These are phyloP conservation scores for Megacollybia marginata DNA, from an alignment of 768 basidiomycete species.

Conservation along the genomic window DNA sequence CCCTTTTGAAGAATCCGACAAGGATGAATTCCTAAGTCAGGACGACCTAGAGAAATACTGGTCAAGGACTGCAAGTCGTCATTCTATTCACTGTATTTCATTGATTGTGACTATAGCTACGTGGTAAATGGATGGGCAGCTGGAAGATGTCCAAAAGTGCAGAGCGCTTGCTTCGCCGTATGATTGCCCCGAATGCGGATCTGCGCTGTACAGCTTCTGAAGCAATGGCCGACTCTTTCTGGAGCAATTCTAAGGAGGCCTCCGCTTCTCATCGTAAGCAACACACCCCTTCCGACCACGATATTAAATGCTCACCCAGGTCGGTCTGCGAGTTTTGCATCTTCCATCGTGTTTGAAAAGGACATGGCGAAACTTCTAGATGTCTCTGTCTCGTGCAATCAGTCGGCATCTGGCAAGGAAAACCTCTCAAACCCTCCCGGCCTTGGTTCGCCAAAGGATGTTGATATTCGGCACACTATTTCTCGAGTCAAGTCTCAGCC, in stretches of 20 bases:
- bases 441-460: conserved; percentile 12
- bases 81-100: background rate
- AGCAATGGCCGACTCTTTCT: conserved; percentile 62
- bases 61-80: conserved; percentile 58
- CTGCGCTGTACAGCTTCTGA: conserved; percentile 64
- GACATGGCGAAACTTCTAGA: conserved; percentile 34
- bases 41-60: conserved; percentile 85
- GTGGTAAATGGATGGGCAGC: conserved; percentile 81
- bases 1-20: conserved; percentile 80
- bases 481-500: conserved; percentile 39
- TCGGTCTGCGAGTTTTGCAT: conserved; percentile 40
- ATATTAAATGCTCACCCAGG: conserved; percentile 17
- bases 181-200: conserved; percentile 81
- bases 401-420: conserved; percentile 13
- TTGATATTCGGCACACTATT: conserved; percentile 13
- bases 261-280: background rate
- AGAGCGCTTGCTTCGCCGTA: conserved; percentile 65
- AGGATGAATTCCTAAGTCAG: conserved; percentile 69
- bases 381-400: conserved; percentile 22
- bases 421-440: conserved; percentile 28
- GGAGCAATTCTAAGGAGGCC: conserved; percentile 25
- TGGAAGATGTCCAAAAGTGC: conserved; percentile 62
- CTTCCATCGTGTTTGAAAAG: conserved; percentile 43
- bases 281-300: background rate
- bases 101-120: conserved; percentile 33